Conservation (phyloP, 2,329 filamentous ascomycete species). For the Tolypocladium pustulatum region DNA sequence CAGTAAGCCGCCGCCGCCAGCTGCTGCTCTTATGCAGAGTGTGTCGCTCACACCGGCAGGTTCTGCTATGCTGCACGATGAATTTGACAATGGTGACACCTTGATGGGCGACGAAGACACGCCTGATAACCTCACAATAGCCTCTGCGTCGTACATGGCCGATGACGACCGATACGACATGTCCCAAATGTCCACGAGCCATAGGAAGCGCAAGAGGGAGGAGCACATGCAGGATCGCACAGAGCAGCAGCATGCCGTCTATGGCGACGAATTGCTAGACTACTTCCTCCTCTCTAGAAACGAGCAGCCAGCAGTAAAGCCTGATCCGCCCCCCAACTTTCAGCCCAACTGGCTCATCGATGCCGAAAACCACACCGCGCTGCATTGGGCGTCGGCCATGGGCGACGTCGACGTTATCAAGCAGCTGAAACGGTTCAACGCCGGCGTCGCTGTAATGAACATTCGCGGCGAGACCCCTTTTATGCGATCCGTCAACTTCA, state of each 20-base stretch:
- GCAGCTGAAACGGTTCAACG: constrained; percentile 72
- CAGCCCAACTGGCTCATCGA: constrained; percentile 90
- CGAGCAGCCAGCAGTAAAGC: constrained; percentile 60
- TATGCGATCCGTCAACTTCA: constrained; percentile 91
- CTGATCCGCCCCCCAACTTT: constrained; percentile 75
- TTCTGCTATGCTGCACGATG: constrained; percentile 33
- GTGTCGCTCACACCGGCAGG: constrained; percentile 7
- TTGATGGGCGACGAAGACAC: constrained; percentile 67
- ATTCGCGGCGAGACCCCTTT: constrained; percentile 76
- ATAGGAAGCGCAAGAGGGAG: constrained; percentile 68
- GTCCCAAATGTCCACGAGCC: constrained; percentile 50
- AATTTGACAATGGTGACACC: constrained; percentile 52
- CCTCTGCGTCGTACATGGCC: constrained; percentile 74
- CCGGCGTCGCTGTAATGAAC: constrained; percentile 62
- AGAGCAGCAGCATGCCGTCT: constrained; percentile 80
- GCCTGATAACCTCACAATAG: constrained; percentile 72
- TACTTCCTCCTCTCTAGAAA: constrained; percentile 87
- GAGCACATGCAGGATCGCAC: constrained; percentile 51
- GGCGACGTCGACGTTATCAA: constrained; percentile 87
- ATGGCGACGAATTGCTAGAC: constrained; percentile 86
- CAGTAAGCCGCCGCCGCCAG: constrained; percentile 5
- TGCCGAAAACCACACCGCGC: constrained; percentile 79
- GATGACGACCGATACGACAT: constrained; percentile 71
- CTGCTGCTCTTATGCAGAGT: not conserved
- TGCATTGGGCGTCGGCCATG: constrained; percentile 98